These are phyloP conservation scores for Phaeoacremonium minimum DNA, from an alignment of 2,329 filamentous ascomycete genomes.

Conservation along the genomic window DNA sequence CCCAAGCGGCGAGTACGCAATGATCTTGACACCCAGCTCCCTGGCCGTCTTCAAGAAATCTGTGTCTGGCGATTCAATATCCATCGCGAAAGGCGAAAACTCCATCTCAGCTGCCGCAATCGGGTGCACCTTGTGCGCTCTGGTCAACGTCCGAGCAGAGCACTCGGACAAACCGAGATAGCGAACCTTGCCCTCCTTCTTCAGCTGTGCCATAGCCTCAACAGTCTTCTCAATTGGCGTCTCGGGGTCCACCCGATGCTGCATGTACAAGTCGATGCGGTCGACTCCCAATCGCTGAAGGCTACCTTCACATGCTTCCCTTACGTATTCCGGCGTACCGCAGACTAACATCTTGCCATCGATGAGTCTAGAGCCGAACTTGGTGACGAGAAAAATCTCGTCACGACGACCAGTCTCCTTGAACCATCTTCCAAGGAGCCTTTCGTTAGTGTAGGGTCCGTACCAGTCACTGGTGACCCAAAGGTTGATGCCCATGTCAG, in stretches of 20 bases:
- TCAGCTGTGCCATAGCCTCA: conserved; percentile 40
- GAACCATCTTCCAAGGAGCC: conserved; percentile 39
- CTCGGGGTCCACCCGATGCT: conserved; percentile 40
- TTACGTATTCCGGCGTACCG: conserved; percentile 19
- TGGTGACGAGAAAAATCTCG: conserved; percentile 42
- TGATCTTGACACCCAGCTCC: conserved; percentile 47
- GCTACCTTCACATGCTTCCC: conserved; percentile 22
- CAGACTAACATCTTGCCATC: conserved; percentile 11
- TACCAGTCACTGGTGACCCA: conserved; percentile 13
- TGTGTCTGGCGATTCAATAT: conserved; percentile 50
- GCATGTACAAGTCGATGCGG: conserved; percentile 47
- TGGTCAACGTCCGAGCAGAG: conserved; percentile 37
- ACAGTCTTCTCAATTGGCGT: conserved; percentile 43
- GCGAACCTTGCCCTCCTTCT: conserved; percentile 45
- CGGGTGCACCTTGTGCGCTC: conserved; percentile 40
- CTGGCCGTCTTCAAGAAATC: conserved; percentile 44
- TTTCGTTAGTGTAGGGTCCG: conserved; percentile 24
- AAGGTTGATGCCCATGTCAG: conserved; percentile 11
- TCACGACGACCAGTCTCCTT: conserved; percentile 30
- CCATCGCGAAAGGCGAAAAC: conserved; percentile 47
- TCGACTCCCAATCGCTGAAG: conserved; percentile 42
- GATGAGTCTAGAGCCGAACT: conserved; percentile 21
- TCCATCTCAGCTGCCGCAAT: conserved; percentile 48
- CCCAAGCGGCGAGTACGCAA: conserved; percentile 53
- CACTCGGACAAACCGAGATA: conserved; percentile 46